These are phyloP conservation scores for Triangularia setosa DNA, from an alignment of 2,329 filamentous ascomycete species.

Conservation along the genomic window DNA sequence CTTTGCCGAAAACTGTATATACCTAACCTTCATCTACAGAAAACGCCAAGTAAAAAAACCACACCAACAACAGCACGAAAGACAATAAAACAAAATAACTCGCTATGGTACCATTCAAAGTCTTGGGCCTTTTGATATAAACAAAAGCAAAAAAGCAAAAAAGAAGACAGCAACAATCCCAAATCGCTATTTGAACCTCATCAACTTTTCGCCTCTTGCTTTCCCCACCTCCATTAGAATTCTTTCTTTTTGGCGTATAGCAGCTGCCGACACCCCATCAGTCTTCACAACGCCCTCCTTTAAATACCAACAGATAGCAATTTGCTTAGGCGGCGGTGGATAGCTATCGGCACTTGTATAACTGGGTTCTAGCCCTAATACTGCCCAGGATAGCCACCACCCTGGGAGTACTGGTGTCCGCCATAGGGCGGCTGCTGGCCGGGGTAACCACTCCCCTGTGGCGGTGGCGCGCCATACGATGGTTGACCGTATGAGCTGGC, in stretches of 20 bases:
- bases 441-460: neutral
- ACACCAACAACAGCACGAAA: neutral
- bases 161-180: too few relatives aligned
- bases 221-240: neutral
- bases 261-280: too few relatives aligned
- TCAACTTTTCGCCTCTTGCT: too few relatives aligned
- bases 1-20: neutral
- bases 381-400: conserved; percentile 1
- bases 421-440: conserved; percentile 21
- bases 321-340: too few relatives aligned
- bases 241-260: too few relatives aligned
- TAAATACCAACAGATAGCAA: too few relatives aligned
- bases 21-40: neutral
- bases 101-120: neutral
- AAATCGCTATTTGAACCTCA: too few relatives aligned
- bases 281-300: neutral
- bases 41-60: neutral
- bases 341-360: too few relatives aligned
- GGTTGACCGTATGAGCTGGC: conserved; percentile 10
- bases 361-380: too few relatives aligned
- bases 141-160: neutral
- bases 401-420: conserved; percentile 7
- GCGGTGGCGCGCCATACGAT: conserved; percentile 1
- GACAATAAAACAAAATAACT: neutral
- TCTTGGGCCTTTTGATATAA: neutral